Conservation (phyloP, 1,139 yeast species). For the Chernovozyma aurita region DNA sequence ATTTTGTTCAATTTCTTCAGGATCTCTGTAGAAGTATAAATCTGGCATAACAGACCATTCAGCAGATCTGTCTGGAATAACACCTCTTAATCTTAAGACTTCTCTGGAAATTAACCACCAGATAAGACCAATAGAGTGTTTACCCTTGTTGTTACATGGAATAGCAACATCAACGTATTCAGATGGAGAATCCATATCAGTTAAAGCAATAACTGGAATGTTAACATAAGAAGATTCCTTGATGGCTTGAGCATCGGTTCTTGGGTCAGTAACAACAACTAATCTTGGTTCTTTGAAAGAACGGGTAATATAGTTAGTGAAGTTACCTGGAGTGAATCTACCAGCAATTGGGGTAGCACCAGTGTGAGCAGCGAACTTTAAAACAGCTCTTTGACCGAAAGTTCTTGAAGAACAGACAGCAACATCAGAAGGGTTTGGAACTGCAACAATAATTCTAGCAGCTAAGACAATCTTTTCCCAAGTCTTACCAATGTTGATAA, state of each 20-base stretch:
- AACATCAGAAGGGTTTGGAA: constrained; percentile 97
- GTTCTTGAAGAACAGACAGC: constrained; percentile 99
- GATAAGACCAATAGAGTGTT: constrained; percentile 99
- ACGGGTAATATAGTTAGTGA: constrained; percentile 99
- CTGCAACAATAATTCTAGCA: constrained; percentile 99
- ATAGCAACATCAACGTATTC: constrained; percentile 99
- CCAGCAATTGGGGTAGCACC: constrained; percentile 99
- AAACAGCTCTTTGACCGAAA: constrained; percentile 99
- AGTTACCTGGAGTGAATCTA: constrained; percentile 99
- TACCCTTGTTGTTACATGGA: constrained; percentile 99
- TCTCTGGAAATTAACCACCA: constrained; percentile 99
- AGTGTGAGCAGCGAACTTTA: constrained; percentile 99
- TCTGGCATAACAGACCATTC: constrained; percentile 99
- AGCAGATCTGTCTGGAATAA: constrained; percentile 93
- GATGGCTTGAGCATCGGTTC: constrained; percentile 99
- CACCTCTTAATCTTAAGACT: constrained; percentile 98
- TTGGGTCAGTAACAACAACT: constrained; percentile 98
- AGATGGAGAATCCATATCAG: constrained; percentile 98
- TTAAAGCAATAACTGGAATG: constrained; percentile 99
- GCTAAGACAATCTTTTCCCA: constrained; percentile 99
- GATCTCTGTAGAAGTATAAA: constrained; percentile 99
- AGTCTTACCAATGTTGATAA: constrained; percentile 97
- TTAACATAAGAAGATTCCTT: constrained; percentile 99
- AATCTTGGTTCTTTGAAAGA: constrained; percentile 99
- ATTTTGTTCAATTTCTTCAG: constrained; percentile 95